Base-by-base conservation (phyloP, 2,329 filamentous ascomycete species). In the Geosmithia morbida region DNA sequence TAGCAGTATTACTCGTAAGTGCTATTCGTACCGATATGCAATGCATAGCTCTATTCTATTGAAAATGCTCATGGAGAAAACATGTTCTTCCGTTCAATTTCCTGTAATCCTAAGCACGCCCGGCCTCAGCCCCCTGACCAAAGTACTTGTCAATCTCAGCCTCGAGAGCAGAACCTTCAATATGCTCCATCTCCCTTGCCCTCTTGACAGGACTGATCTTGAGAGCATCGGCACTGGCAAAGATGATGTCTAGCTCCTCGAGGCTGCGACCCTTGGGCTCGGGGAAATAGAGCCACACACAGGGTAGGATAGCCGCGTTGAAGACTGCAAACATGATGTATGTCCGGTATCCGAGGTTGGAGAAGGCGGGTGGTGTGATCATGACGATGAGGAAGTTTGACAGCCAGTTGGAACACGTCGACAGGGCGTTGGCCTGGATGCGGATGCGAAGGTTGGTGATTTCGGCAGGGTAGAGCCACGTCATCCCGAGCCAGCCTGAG, bases 281-380 rank as follows among this genome's bases (percentile, higher is more conserved):
- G 19, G 52, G 59, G 48, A 60, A 60, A 47, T 59, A 53, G 42
- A 60, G 54, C 48, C 52, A 60, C 2, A 69, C 69, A 14, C 65
- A 62, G 6, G 68, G 66, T 17, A 69, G 45, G 40, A 68, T 67
- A 2, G 60, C 52, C 48, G 62, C 62, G 57, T 66, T 66, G 48
- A 68, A 65, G 33, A 57, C 56, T 37, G 55, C 55, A 51, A 79
- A 79, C 62, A 79, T 79, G 41, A 75, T 64, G 51, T 78, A 80
- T 0, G 70, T 70, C 18, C 66, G 66, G 51, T 64, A 74, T 11
- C 61, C 63, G 2, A 65, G 75, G 30, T 72, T 69, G 46, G 72
- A 62, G 11, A 82, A 66, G 39, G 87, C 86, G 59, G 85, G 85
- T 0, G 83, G 81, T 0, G 83, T 87, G 65, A 86, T 85, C 68